These are phyloP conservation scores for Aaosphaeria arxii DNA, from an alignment of 2,329 filamentous ascomycete genomes.

Conservation along the genomic window DNA sequence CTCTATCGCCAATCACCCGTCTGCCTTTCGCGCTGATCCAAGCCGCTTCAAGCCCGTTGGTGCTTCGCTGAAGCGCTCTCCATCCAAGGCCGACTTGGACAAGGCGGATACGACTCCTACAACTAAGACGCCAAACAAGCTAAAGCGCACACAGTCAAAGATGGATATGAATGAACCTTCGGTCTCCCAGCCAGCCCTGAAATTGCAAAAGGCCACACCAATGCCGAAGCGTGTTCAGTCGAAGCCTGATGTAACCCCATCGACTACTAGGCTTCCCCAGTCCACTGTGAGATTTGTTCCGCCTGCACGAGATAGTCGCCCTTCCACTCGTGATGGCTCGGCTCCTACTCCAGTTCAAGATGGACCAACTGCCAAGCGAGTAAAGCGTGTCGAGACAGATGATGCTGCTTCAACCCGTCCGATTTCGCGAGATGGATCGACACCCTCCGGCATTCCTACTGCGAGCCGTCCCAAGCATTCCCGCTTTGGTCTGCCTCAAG, in stretches of 20 bases:
- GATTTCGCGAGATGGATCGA: constrained; percentile 40
- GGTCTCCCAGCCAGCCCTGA: constrained; percentile 19
- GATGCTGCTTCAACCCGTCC: constrained; percentile 67
- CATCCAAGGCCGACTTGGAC: constrained; percentile 47
- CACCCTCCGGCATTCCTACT: constrained; percentile 10
- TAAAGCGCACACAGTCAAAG: constrained; percentile 57
- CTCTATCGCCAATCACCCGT: constrained; percentile 84
- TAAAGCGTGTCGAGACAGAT: constrained; percentile 64
- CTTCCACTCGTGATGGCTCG: constrained; percentile 23
- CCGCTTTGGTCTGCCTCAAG: constrained; percentile 44
- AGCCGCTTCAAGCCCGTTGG: constrained; percentile 50
- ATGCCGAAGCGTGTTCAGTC: constrained; percentile 46
- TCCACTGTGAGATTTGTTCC: constrained; percentile 27
- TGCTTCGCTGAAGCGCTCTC: constrained; percentile 27
- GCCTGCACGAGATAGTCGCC: constrained; percentile 20
- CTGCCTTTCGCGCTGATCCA: constrained; percentile 65
- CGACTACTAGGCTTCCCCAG: constrained; percentile 33
- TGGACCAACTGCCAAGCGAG: constrained; percentile 58
- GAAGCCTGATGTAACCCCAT: constrained; percentile 63
- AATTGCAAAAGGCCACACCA: constrained; percentile 18
- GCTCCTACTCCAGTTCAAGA: constrained; percentile 15
- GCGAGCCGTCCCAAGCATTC: constrained; percentile 28
- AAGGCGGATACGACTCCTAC: constrained; percentile 35
- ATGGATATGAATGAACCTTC: constrained; percentile 63
- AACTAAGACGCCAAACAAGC: constrained; percentile 24